Percentiles rank a stretch among this genome's conserved stretches.
Conservation (phyloP, 305 asterid species). For the Rubia balearica region DNA sequence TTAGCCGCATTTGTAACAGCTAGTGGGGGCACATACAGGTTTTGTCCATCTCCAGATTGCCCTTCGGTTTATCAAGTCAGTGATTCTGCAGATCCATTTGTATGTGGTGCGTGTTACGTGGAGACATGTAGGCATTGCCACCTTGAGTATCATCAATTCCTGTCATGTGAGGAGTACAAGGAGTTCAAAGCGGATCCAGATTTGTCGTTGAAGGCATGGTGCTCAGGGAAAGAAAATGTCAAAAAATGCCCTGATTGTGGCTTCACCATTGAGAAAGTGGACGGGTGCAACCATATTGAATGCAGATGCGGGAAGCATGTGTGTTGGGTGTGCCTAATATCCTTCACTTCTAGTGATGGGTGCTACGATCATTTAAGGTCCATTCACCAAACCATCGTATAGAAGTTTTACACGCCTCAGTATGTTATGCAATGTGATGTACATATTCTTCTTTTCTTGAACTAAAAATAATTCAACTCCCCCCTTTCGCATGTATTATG, state of each 20-base stretch:
- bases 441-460: neutral
- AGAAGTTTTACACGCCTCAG: conserved; percentile 10
- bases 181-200: conserved; percentile 75
- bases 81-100: conserved; percentile 33
- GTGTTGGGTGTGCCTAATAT: conserved; percentile 77
- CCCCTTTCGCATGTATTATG: neutral
- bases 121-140: conserved; percentile 93
- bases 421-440: conserved; percentile 5
- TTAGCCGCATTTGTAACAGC: conserved; percentile 63
- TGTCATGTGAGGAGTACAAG: conserved; percentile 67
- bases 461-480: neutral
- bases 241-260: conserved; percentile 69
- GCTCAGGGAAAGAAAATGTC: conserved; percentile 61
- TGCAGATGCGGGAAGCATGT: conserved; percentile 78
- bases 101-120: conserved; percentile 60
- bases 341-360: conserved; percentile 38
- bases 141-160: conserved; percentile 61
- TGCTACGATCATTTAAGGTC: conserved; percentile 72
- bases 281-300: conserved; percentile 81
- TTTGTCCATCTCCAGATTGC: conserved; percentile 93
- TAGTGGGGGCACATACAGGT: conserved; percentile 52
- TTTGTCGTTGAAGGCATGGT: conserved; percentile 69
- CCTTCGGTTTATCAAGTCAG: conserved; percentile 64
- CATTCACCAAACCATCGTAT: conserved; percentile 37
- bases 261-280: conserved; percentile 75